Percentiles rank a stretch among this genome's conserved stretches.
These are phyloP conservation scores for Iodosphaeria phyllophila DNA, from an alignment of 2,329 filamentous ascomycete species.

Conservation along the genomic window DNA sequence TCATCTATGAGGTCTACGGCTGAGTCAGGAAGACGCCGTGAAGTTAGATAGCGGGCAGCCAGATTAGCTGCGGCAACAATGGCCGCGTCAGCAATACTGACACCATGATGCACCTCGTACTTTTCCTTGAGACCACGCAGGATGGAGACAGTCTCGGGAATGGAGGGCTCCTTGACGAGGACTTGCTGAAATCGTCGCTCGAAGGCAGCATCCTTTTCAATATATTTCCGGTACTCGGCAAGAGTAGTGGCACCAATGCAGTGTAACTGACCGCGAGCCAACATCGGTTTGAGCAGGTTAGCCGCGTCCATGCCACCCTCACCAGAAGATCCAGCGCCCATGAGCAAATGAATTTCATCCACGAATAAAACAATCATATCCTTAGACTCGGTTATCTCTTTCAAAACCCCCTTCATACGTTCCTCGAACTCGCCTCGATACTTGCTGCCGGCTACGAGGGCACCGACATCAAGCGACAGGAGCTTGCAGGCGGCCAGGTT, in stretches of 20 bases:
- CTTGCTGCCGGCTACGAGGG: constrained; percentile 91
- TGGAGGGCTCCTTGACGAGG: constrained; percentile 79
- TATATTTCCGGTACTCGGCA: constrained; percentile 93
- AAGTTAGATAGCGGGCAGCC: constrained; percentile 82
- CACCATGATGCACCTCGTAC: constrained; percentile 96
- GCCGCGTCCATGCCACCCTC: constrained; percentile 98
- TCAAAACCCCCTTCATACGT: constrained; percentile 96
- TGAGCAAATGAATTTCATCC: constrained; percentile 94
- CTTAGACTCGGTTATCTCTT: constrained; percentile 86
- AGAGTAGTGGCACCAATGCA: constrained; percentile 96
- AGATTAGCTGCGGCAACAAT: constrained; percentile 84
- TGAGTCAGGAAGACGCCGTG: constrained; percentile 80
- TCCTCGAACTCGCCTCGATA: constrained; percentile 98
- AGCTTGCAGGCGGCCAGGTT: constrained; percentile 88
- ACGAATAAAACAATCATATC: constrained; percentile 97
- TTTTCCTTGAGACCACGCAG: constrained; percentile 96
- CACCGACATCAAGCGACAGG: constrained; percentile 86
- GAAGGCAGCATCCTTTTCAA: constrained; percentile 95
- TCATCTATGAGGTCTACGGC: constrained; percentile 95
- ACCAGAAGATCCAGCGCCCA: constrained; percentile 87
- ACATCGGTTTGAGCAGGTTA: constrained; percentile 94
- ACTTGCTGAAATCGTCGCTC: constrained; percentile 98
- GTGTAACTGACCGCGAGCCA: constrained; percentile 88
- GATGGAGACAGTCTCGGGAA: constrained; percentile 86
- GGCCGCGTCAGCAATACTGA: constrained; percentile 86